Evolutionary conservation across 495 filamentous ascomycete species (phyloP).

Genomic region (Emericellopsis terricola): DNA sequence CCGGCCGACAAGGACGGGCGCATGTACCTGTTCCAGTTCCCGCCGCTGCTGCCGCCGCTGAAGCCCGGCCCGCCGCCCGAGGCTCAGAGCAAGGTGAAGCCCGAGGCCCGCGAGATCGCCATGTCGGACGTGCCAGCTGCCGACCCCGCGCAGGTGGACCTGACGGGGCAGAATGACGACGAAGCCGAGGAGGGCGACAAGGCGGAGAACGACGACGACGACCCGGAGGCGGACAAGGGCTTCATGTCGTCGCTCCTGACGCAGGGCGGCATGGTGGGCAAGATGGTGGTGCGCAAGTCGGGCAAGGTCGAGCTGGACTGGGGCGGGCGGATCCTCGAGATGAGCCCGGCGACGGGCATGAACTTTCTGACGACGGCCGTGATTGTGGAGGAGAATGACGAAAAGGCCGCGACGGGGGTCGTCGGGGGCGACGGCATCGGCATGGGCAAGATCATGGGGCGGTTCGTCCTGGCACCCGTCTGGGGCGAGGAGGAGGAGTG

Average conservation of each 20-base stretch:
- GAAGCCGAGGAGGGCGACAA: slow-evolving; percentile 11
- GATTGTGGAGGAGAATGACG: slow-evolving; percentile 23
- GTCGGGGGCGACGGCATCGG: slow-evolving; percentile 18
- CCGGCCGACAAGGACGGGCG: slow-evolving; percentile 17
- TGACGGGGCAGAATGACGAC: slow-evolving; percentile 17
- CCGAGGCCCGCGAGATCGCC: slow-evolving; percentile 9
- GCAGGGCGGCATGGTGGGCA: slow-evolving; percentile 35
- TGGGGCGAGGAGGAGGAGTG: slow-evolving; percentile 31
- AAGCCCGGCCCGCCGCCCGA: slow-evolving; percentile 5
- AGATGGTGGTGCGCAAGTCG: slow-evolving; percentile 38
- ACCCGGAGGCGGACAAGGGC: slow-evolving; percentile 4
- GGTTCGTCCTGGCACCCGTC: slow-evolving; percentile 35
- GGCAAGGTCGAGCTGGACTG: slow-evolving; percentile 41
- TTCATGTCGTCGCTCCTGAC: slow-evolving; percentile 12
- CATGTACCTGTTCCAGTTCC: slow-evolving; percentile 48
- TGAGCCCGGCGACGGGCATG: slow-evolving; percentile 23
- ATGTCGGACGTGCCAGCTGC: slow-evolving; percentile 8
- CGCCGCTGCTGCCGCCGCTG: slow-evolving; percentile 38
- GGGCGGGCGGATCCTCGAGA: slow-evolving; percentile 33
- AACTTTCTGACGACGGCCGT: slow-evolving; percentile 27
- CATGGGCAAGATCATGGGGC: slow-evolving; percentile 40
- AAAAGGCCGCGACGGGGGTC: slow-evolving; percentile 15
- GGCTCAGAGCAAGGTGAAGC: slow-evolving; percentile 12
- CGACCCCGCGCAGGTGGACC: slow-evolving; percentile 8
- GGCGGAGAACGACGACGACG: slow-evolving; percentile 8